Evolutionary conservation across 108 stramenopile species (phyloP), one percentile per base, ranked within the genome.

Genomic region (Nitzschia putrida): DNA sequence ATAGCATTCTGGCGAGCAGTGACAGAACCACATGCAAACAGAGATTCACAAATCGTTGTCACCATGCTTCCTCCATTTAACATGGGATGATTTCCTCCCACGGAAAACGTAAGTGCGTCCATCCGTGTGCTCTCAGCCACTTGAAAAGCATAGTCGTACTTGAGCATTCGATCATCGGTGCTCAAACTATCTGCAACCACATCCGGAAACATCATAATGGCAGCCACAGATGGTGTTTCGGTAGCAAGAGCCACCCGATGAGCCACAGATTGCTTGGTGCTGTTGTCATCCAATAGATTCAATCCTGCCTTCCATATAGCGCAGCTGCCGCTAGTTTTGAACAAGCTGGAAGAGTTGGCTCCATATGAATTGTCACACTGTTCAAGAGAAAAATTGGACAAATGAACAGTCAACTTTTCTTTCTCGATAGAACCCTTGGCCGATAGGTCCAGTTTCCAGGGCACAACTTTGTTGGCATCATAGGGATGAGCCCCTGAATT

Each of bases 111-210:
- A 22, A 94, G 58, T 29, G 93, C 83, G 66, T 94, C 93, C 13
- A 94, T 50, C 45, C 71, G 80, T 7, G 86, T 85, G 66, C 91
- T 88, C 63, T 87, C 87, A 0, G 79, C 76, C 21, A 92, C 76
- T 40, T 94, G 90, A 61, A 94, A 88, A 37, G 83, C 84, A 69
- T 89, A 94, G 57, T 94, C 90, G 59, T 94, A 94, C 42, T 88
- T 75, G 26, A 94, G 64, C 24, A 94, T 63, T 13, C 79, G 86
- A 12, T 75, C 26, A 49, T 61, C 68, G 45, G 74, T 71, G 57
- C 52, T 22, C 52, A 61, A 76, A 70, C 68, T 73, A 4, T 76
- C 57, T 11, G 71, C 73, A 58, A 78, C 76, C 20, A 84, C 79
- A 16, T 94, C 85, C 0, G 90, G 90, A 68, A 82, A 94, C 21